Evolutionary conservation across 179 eudicot genomes (phyloP).

Genomic region (Drosera spatulata): DNA sequence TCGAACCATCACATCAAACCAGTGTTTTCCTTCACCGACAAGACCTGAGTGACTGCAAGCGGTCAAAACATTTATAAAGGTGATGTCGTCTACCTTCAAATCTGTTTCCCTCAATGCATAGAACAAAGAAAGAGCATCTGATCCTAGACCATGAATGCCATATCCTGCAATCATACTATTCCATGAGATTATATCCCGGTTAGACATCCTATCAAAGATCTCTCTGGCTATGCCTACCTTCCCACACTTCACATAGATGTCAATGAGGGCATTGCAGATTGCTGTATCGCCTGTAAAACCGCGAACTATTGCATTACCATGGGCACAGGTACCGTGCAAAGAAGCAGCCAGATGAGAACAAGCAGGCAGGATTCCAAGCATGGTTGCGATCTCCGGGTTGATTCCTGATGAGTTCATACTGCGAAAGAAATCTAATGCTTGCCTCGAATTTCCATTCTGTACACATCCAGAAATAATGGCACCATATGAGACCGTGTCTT

Average conservation of each 20-base stretch:
- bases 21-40: constrained; percentile 35
- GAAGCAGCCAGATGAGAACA: constrained; percentile 33
- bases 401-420: constrained; percentile 24
- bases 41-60: constrained; percentile 45
- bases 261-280: constrained; percentile 35
- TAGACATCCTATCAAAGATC: constrained; percentile 25
- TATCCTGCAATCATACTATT: constrained; percentile 40
- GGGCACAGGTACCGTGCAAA: constrained; percentile 26
- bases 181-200: constrained; percentile 35
- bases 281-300: constrained; percentile 27
- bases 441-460: constrained; percentile 28
- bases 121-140: constrained; percentile 28
- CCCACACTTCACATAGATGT: constrained; percentile 47
- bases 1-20: constrained; percentile 25
- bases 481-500: constrained; percentile 32
- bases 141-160: constrained; percentile 40
- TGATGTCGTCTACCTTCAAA: constrained; percentile 26
- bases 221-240: constrained; percentile 22
- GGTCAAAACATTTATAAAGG: constrained; percentile 36
- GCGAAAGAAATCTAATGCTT: constrained; percentile 24
- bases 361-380: constrained; percentile 37
- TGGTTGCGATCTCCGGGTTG: constrained; percentile 33
- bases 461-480: constrained; percentile 46
- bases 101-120: constrained; percentile 14
- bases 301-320: constrained; percentile 27